phyloP scores from a whole-genome alignment of 768 basidiomycete genomes.

The Pulveroboletus sp. region DNA sequence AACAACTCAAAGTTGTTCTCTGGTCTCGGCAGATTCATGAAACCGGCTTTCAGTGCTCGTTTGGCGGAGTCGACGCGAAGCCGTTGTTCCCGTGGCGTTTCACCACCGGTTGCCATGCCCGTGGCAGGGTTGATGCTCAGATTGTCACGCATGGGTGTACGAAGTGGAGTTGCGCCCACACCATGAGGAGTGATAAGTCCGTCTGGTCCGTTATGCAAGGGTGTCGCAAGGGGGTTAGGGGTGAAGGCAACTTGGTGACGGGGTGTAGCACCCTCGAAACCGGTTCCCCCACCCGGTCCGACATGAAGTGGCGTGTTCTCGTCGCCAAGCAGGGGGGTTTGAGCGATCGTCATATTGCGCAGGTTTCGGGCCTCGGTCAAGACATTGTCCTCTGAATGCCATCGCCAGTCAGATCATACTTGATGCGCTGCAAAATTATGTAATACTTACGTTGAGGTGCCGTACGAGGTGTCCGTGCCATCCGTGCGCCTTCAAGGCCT shows the following conservation, averaged over 20 bases:
- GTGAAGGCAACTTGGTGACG: conserved; percentile 86
- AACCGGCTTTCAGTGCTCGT: conserved; percentile 74
- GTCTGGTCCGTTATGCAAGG: conserved; percentile 46
- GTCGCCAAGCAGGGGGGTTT: conserved; percentile 93
- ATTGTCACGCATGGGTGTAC: conserved; percentile 92
- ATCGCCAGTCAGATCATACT: conserved; percentile 9
- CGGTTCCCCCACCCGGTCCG: conserved; percentile 72
- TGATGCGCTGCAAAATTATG: neutral
- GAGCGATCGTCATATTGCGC: conserved; percentile 86
- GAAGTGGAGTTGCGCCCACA: conserved; percentile 71
- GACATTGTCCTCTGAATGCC: conserved; percentile 77
- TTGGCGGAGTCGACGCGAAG: conserved; percentile 61
- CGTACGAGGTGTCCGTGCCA: conserved; percentile 93
- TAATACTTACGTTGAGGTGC: conserved; percentile 79
- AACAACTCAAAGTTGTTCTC: conserved; percentile 97
- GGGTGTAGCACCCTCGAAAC: conserved; percentile 95
- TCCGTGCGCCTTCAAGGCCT: conserved; percentile 78
- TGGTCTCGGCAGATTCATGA: conserved; percentile 81
- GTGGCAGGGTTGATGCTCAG: conserved; percentile 81
- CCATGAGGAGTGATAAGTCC: conserved; percentile 55
- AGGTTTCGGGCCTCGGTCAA: conserved; percentile 94
- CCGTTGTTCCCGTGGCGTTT: conserved; percentile 76
- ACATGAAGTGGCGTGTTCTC: conserved; percentile 94
- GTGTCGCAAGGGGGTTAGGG: conserved; percentile 94
- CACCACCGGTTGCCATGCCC: conserved; percentile 49